Base-by-base conservation (phyloP, 768 basidiomycete species). In the Mycena vulgaris region DNA sequence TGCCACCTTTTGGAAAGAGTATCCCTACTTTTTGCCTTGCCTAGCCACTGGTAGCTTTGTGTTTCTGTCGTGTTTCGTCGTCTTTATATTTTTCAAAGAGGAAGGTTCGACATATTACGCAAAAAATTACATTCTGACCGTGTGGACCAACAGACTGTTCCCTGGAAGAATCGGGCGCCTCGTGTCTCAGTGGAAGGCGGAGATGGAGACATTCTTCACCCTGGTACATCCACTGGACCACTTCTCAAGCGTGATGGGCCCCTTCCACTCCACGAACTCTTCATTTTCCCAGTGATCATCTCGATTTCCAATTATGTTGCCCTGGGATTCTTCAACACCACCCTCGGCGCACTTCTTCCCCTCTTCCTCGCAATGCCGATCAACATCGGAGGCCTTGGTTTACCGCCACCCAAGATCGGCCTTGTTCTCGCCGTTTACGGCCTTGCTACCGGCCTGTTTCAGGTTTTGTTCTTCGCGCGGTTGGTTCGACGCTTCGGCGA, bases 11-110 rank as follows among this genome's bases (percentile, higher is more conserved):
- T 88, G 92, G 85, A 86, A 83, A 71, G 79, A 82, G 28, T 92
- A 92, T 77, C 93, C 93, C 1, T 95, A 95, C 79, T 93, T 95
- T 77, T 84, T 95, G 47, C 89, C 93, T 3, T 94, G 92, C 71
- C 58, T 85, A 0, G 84, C 78, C 0, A 75, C 83, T 0, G 80
- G 84, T 13, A 72, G 75, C 47, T 80, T 83, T 59, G 79, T 83
- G 25, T 73, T 82, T 14, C 45, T 82, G 0, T 73, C 80, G 2
- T 82, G 84, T 55, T 45, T 80, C 3, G 61, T 85, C 19, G 77
- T 83, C 0, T 69, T 83, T 0, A 42, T 78, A 14, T 77, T 83
- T 57, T 84, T 87, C 68, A 82, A 86, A 76, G 87, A 88, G 82
- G 86, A 83, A 68, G 53, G 81, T 68, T 25, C 42, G n/a, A 13